Conservation (phyloP, 78 protist species). For the Mastigamoeba balamuthi region DNA sequence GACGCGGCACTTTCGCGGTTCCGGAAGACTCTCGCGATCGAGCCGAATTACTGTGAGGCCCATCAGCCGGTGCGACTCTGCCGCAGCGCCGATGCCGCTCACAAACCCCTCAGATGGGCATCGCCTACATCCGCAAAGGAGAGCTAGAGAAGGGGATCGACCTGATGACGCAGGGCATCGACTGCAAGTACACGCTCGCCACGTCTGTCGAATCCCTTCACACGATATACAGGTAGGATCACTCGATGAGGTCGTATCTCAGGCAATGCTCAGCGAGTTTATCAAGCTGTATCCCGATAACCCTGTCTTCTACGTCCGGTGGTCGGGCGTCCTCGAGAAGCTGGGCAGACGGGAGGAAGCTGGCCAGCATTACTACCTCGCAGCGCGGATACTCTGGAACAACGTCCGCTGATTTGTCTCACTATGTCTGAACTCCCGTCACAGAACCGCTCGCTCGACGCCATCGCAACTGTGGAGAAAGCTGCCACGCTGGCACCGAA, state of each 20-base stretch:
- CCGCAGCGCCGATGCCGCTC: neutral
- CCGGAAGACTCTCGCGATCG: neutral
- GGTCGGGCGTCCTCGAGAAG: neutral
- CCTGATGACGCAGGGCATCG: neutral
- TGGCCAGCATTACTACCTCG: neutral
- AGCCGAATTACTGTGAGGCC: constrained; percentile 2
- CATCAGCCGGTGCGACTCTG: neutral
- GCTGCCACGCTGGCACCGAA: neutral
- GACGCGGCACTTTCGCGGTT: neutral
- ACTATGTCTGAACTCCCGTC: neutral
- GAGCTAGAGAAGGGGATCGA: neutral
- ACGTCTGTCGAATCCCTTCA: neutral
- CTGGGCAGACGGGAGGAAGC: neutral
- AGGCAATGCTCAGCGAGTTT: neutral
- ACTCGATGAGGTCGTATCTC: neutral
- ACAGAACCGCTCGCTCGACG: too few relatives aligned
- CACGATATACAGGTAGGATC: neutral
- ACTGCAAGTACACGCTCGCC: neutral
- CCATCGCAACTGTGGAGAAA: too few relatives aligned
- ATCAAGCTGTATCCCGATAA: neutral
- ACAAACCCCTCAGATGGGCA: neutral
- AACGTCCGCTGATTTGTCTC: neutral
- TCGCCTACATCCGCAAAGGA: neutral
- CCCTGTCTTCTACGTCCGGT: neutral
- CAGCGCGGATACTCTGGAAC: neutral